Conservation (phyloP, 1,139 yeast genomes). For the Candida sanyaensis region DNA sequence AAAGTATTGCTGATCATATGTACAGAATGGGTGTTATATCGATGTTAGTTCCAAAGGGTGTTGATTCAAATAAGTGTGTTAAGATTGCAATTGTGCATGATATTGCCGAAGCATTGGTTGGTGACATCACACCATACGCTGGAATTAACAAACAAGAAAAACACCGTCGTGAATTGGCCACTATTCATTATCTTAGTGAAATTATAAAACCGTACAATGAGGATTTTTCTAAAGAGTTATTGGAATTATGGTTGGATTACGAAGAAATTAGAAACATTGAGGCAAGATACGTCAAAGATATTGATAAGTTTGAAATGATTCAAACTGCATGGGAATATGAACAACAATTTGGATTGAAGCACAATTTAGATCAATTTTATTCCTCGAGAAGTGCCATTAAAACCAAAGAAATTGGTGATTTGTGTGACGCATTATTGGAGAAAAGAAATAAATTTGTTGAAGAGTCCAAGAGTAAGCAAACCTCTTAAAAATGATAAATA, state of each 20-base stretch:
- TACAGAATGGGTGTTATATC: constrained; percentile 90
- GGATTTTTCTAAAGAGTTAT: constrained; percentile 63
- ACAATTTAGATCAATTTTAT: constrained; percentile 68
- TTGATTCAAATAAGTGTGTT: constrained; percentile 59
- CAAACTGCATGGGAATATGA: constrained; percentile 92
- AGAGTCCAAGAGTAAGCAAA: constrained; percentile 8
- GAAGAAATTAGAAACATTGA: constrained; percentile 81
- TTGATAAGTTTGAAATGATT: constrained; percentile 91
- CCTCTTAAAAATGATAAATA: background rate
- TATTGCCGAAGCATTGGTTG: constrained; percentile 91
- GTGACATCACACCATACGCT: constrained; percentile 91
- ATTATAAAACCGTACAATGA: constrained; percentile 66
- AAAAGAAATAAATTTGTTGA: constrained; percentile 45
- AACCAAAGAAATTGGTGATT: constrained; percentile 66
- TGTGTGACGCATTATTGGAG: constrained; percentile 67
- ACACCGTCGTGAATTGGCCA: constrained; percentile 75
- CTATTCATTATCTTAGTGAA: constrained; percentile 67
- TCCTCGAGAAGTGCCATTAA: constrained; percentile 63
- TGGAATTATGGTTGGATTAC: constrained; percentile 84
- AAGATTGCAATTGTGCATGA: constrained; percentile 91
- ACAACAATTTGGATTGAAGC: constrained; percentile 55
- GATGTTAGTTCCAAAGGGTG: constrained; percentile 58
- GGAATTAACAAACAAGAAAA: constrained; percentile 67
- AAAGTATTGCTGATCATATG: constrained; percentile 94
- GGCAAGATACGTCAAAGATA: constrained; percentile 89